phyloP scores from a whole-genome alignment of 352 stramenopile species.

The Phytophthora multivora region DNA sequence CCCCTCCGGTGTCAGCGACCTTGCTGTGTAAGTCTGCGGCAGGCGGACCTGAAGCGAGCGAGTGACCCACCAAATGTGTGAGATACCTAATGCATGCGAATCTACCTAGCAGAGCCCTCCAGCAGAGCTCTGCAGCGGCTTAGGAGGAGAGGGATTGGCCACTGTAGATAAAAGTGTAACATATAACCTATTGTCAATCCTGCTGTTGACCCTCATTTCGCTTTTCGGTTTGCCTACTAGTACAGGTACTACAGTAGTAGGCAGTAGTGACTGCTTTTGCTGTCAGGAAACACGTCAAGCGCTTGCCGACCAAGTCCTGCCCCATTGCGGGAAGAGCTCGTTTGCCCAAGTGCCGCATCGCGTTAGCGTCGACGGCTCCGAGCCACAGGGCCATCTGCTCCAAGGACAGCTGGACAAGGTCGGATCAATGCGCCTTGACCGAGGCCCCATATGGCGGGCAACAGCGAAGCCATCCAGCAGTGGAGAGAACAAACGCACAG shows the following conservation, averaged over 20 bases:
- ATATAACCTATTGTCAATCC: slow-evolving; percentile 61
- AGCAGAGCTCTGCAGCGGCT: slow-evolving; percentile 27
- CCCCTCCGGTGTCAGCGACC: slow-evolving; percentile 55
- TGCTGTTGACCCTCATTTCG: background rate
- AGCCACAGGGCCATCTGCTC: slow-evolving; percentile 28
- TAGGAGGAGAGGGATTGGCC: slow-evolving; percentile 22
- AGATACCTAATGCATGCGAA: slow-evolving; percentile 25
- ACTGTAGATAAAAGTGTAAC: slow-evolving; percentile 51
- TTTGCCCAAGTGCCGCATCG: slow-evolving; percentile 19
- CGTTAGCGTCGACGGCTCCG: slow-evolving; percentile 26
- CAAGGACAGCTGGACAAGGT: slow-evolving; percentile 40
- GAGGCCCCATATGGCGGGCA: slow-evolving; percentile 30
- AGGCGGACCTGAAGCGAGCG: background rate
- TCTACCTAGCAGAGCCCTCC: slow-evolving; percentile 13
- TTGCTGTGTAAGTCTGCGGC: slow-evolving; percentile 43
- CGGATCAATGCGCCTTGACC: slow-evolving; percentile 29
- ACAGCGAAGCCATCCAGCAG: slow-evolving; percentile 13
- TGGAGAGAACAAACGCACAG: slow-evolving; percentile 17
- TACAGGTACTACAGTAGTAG: no score
- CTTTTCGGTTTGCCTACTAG: no score
- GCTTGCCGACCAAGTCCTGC: no score
- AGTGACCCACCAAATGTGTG: slow-evolving; percentile 15
- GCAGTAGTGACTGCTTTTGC: no score
- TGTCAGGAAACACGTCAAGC: background rate
- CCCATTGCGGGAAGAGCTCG: background rate